Evolutionary conservation across 768 basidiomycete genomes (phyloP).

Genomic region (Trametes meyenii): DNA sequence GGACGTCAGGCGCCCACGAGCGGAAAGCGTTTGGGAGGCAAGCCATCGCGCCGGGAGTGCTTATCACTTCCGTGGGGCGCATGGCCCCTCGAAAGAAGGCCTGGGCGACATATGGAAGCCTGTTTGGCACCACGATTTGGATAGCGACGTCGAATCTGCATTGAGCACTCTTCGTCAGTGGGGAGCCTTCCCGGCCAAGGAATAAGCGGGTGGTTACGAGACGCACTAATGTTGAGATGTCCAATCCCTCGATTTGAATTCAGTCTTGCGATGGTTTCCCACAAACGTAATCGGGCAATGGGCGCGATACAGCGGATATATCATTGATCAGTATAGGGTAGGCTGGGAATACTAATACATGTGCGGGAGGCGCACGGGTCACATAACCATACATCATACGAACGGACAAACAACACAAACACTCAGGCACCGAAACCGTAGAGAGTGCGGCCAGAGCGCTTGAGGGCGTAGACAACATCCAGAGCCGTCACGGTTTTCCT

Average conservation of each 20-base stretch:
- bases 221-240: not conserved
- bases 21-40: slow-evolving; percentile 49
- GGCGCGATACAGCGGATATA: slow-evolving; percentile 1
- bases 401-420: not conserved
- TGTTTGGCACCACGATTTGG: slow-evolving; percentile 51
- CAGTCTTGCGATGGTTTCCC: not conserved
- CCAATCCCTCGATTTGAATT: not conserved
- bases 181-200: not conserved
- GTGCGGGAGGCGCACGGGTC: slow-evolving; percentile 7
- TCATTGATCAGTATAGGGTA: slow-evolving; percentile 18
- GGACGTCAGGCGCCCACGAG: slow-evolving; percentile 46
- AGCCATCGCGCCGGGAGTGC: slow-evolving; percentile 47
- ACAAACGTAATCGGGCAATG: too few relatives aligned
- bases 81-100: slow-evolving; percentile 32
- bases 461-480: slow-evolving; percentile 64
- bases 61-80: slow-evolving; percentile 45
- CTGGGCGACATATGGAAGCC: slow-evolving; percentile 48
- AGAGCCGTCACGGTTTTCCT: slow-evolving; percentile 58
- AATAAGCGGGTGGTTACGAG: not conserved
- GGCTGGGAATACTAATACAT: slow-evolving; percentile 21
- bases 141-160: slow-evolving; percentile 37
- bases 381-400: slow-evolving; percentile 24
- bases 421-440: slow-evolving; percentile 56
- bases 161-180: not conserved
- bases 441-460: slow-evolving; percentile 59